Evolutionary conservation across 176 grass and related monocot species (phyloP), one percentile per base, ranked within the genome.

Genomic region (Musa acuminata): DNA sequence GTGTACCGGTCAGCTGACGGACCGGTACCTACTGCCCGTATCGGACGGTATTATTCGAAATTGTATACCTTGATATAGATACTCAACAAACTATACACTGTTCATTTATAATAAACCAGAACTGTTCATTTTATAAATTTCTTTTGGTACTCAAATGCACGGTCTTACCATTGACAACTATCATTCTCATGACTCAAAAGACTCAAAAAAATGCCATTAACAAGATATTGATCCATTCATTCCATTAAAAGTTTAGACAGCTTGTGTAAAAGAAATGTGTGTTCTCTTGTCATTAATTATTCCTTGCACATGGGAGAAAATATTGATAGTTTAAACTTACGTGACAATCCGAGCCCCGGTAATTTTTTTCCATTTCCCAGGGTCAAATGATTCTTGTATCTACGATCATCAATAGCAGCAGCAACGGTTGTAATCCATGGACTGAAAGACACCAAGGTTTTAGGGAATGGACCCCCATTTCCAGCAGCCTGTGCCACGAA

Each of bases 351-450:
- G 80, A 99, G 95, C 52, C 95, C 95, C 82, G 88, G 77, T 74
- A 99, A 55, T 69, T 83, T 79, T 25, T 91, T 89, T 51, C 95
- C 90, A 77, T 91, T 99, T 73, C 95, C 95, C 48, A 99, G 75
- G 22, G 75, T 89, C 79, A 99, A 85, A 85, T 94, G 90, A 82
- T 99, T 99, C 79, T 91, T 99, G 82, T 99, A 99, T 87, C 95
- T 91, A 63, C 95, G 90, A 73, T 99, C 95, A 80, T 99, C 95
- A 76, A 99, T 84, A 71, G 87, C 88, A 83, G 90, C 95, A 83
- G 95, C 95, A 69, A 99, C 90, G 53, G 95, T 99, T 21, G 86
- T 91, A 83, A 99, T 99, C 90, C 95, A 99, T 74, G 95, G 95
- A 79, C 95, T 99, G 67, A 94, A 99, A 26, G 90, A 99, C 63